Evolutionary conservation across 2,329 filamentous ascomycete genomes (phyloP), one percentile per base, ranked within the genome.

Genomic region (Emergomyces pasteurianus): DNA sequence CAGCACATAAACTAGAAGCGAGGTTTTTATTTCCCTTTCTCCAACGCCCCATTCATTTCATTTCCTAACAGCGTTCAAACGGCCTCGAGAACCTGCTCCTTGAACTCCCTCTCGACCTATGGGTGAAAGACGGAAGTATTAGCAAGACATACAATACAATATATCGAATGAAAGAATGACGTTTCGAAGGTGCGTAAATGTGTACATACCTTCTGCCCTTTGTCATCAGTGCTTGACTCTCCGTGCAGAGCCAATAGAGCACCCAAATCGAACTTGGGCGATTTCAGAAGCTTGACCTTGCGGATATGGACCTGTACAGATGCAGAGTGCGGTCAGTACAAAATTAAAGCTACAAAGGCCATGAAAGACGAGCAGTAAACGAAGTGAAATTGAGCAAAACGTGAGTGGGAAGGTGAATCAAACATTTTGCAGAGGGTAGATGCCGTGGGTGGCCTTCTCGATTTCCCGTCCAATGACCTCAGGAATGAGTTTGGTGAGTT

Each of bases 381-480:
- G 23, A 21, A 6, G 6, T 12, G 6, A 47, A 47, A 16, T n/a
- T 9, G 12, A 49, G 12, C 8, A 26, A 49, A 26, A 23, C 8
- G 12, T 3, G 21, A 31, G 31, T 31, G 31, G 31, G 36, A n/a
- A 47, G 34, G 47, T 53, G 63, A 62, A 49, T 82, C 86, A 67
- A 82, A 96, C 94, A 81, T 97, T 96, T 85, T 97, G 94, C 76
- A 99, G 89, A 71, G 94, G 94, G 83, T 99, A 99, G 82, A 99
- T 99, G 80, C 94, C 92, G 83, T 96, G 92, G 70, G 92, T 96
- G 67, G 92, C 86, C 87, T 99, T 99, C 87, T 99, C 94, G 71
- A 99, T 99, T 84, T 97, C 94, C 76, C 94, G 92, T 72, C 94
- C 94, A 78, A 99, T 97, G 71, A 97, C 94, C 84, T 99, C 94